These are phyloP conservation scores for Schizopora paradoxa DNA, from an alignment of 1,284 basidiomycete species.

Conservation along the genomic window DNA sequence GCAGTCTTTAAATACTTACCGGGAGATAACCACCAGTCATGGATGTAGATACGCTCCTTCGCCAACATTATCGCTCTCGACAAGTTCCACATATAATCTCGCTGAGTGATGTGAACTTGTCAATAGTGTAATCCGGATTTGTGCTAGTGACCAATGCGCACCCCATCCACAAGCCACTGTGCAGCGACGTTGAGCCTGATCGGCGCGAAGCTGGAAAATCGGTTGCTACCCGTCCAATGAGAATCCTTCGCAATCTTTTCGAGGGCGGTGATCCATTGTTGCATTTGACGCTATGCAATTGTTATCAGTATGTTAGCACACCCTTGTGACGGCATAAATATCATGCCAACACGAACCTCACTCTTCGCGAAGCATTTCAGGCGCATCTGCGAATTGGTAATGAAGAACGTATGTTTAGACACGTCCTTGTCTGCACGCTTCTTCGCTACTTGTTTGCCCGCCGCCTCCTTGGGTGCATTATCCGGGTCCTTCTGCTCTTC, in stretches of 20 bases:
- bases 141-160: slow-evolving; percentile 33
- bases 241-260: slow-evolving; percentile 78
- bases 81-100: slow-evolving; percentile 98
- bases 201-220: slow-evolving; percentile 94
- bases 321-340: too few species aligned
- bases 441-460: slow-evolving; percentile 24
- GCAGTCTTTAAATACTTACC: slow-evolving; percentile 37
- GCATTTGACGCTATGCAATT: slow-evolving; percentile 77
- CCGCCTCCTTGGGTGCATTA: slow-evolving; percentile 13
- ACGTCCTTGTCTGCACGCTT: slow-evolving; percentile 50
- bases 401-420: slow-evolving; percentile 91
- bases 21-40: slow-evolving; percentile 94
- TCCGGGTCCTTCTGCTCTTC: slow-evolving; percentile 12
- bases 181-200: slow-evolving; percentile 90
- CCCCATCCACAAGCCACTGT: slow-evolving; percentile 99
- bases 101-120: slow-evolving; percentile 36
- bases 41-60: slow-evolving; percentile 86
- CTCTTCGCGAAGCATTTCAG: slow-evolving; percentile 87
- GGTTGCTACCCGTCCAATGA: slow-evolving; percentile 77
- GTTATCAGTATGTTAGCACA: too few species aligned
- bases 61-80: slow-evolving; percentile 90
- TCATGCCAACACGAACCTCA: too few species aligned
- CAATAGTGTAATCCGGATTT: not conserved
- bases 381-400: slow-evolving; percentile 86
- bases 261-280: slow-evolving; percentile 93